Base-by-base conservation (phyloP, 345 rosid species). In the Fremontodendron californicum region DNA sequence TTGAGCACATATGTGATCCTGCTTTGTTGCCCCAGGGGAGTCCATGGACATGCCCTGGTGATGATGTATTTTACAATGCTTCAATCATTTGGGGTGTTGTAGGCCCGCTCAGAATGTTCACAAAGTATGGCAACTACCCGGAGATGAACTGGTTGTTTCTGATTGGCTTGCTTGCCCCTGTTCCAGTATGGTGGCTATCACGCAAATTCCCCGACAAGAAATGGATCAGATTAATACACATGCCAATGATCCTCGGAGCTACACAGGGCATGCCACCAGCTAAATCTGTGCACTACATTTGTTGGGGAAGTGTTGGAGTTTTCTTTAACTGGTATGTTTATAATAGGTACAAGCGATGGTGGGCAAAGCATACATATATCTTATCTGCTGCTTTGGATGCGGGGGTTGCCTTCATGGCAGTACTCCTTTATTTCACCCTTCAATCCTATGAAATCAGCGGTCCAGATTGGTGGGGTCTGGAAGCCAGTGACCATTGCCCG, bases 61-160 rank as follows among this genome's bases (percentile, higher is more conserved):
- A 85, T 66, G 91, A 88, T 12, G 93, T 91, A 12, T 94, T 94
- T 86, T 92, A 91, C 91, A 87, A 85, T 73, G 97, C 97, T 51
- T 94, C 98, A 0, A 89, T 92, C 87, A 91, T 92, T 48, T 94
- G 98, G 98, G 97, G 98, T 77, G 90, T 94, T 5, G 85, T 94
- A 21, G 94, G 96, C 18, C 96, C 96, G 0, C 81, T 79, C 64
- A 84, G 93, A 67, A 90, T 94, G 96, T 92, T 94, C 77, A 83
- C 92, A 27, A 85, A 76, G 7, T 23, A 63, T 0, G 98, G 96
- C 10, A 76, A 89, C 79, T 92, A 92, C 73, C 33, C 89, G 0
- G 78, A 81, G 62, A 40, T 88, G 87, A 91, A 90, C 81, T 94
- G 93, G 93, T 90, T 91, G 89, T 94, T 94, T 88, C 84, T 94